A percentile compares a stretch with the other conserved stretches of the same genome.
These are phyloP conservation scores for Macrolepiota dolichaula DNA, from an alignment of 768 basidiomycete genomes.

Conservation along the genomic window DNA sequence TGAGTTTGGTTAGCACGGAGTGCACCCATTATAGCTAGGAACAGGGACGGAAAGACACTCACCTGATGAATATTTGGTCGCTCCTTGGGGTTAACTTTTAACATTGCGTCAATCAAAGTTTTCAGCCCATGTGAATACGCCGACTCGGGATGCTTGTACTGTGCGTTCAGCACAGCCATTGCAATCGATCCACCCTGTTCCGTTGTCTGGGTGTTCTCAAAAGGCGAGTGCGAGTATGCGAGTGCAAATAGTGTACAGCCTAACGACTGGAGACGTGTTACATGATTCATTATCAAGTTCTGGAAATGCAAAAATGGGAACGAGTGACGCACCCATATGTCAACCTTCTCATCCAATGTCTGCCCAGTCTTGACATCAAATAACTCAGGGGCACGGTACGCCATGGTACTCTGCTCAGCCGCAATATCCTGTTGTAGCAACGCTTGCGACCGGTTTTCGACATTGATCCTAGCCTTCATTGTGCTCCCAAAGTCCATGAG, in stretches of 20 bases:
- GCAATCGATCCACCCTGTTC: slow-evolving; percentile 96
- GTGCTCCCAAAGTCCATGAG: slow-evolving; percentile 99
- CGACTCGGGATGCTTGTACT: slow-evolving; percentile 85
- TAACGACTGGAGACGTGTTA: slow-evolving; percentile 64
- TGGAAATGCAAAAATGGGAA: background rate
- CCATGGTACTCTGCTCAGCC: slow-evolving; percentile 98
- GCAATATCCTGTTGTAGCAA: slow-evolving; percentile 94
- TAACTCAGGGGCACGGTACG: slow-evolving; percentile 94
- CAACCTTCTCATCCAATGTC: slow-evolving; percentile 89
- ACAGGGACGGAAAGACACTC: slow-evolving; percentile 13
- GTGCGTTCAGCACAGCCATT: slow-evolving; percentile 94
- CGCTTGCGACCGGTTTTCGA: slow-evolving; percentile 84
- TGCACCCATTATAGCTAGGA: background rate
- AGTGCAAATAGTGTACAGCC: slow-evolving; percentile 95
- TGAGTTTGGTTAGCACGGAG: slow-evolving; percentile 20
- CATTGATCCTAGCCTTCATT: slow-evolving; percentile 76
- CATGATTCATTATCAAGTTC: slow-evolving; percentile 1
- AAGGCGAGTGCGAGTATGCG: slow-evolving; percentile 94
- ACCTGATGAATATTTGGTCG: slow-evolving; percentile 88
- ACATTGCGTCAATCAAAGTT: slow-evolving; percentile 79
- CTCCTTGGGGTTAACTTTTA: slow-evolving; percentile 78
- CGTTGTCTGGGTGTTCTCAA: slow-evolving; percentile 88
- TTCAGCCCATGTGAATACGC: slow-evolving; percentile 84
- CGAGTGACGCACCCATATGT: slow-evolving; percentile 77
- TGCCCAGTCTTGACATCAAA: slow-evolving; percentile 95